Percentiles rank a stretch among this genome's conserved stretches.
Conservation (phyloP, 2,329 filamentous ascomycete genomes). For the Fusarium redolens region DNA sequence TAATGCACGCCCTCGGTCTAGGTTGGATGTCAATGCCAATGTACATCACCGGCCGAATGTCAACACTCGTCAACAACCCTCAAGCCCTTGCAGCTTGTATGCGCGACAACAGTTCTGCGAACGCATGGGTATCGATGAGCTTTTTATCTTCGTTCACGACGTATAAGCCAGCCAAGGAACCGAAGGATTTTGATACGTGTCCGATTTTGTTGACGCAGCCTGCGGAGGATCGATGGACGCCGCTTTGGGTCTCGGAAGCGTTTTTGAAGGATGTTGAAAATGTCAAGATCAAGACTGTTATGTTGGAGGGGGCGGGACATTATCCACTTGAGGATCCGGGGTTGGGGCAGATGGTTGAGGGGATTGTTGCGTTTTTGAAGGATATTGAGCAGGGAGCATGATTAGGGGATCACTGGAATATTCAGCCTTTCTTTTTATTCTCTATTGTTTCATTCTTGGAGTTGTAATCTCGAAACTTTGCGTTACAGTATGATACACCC, state of each 20-base stretch:
- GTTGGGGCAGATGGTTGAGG: slow-evolving; percentile 5
- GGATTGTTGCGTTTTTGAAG: neutral
- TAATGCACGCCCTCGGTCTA: neutral
- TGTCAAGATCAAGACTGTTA: neutral
- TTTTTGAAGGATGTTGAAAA: slow-evolving; percentile 1
- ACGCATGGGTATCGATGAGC: neutral
- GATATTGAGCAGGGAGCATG: neutral
- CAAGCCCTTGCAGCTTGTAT: neutral
- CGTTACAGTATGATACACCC: slow-evolving; percentile 4
- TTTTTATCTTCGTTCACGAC: neutral
- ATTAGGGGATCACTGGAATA: no score
- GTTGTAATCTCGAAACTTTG: no score
- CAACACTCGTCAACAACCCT: slow-evolving; percentile 5
- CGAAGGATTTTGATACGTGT: slow-evolving; percentile 4
- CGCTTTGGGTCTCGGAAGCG: neutral
- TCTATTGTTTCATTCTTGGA: no score
- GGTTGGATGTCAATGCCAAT: slow-evolving; percentile 9
- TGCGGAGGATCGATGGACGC: neutral
- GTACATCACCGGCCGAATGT: slow-evolving; percentile 1
- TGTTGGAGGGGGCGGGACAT: neutral
- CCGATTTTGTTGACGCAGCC: slow-evolving; percentile 15
- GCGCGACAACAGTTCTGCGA: neutral
- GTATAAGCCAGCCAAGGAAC: neutral
- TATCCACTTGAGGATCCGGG: slow-evolving; percentile 15
- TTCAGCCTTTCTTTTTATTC: no score